Evolutionary conservation across 2,329 filamentous ascomycete genomes (phyloP).

Genomic region (Bipolaris bicolor): DNA sequence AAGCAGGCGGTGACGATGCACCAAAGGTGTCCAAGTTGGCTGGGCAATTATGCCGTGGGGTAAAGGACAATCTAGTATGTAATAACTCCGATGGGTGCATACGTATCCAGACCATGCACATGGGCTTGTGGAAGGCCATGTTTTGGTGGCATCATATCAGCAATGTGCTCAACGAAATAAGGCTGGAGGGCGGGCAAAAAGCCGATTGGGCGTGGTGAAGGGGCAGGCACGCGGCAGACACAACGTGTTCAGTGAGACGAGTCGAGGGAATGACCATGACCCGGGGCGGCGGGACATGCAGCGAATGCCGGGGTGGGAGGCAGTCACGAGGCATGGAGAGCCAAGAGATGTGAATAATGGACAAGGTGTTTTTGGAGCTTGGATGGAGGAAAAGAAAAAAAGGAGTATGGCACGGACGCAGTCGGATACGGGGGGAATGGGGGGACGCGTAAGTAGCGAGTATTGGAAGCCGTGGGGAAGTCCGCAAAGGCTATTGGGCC

Average conservation of each 20-base stretch:
- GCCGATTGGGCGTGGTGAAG: constrained; percentile 62
- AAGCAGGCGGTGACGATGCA: not conserved
- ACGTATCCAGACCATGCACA: no score
- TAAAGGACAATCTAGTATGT: no score
- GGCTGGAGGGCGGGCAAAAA: constrained; percentile 55
- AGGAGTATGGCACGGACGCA: not conserved
- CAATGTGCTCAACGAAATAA: constrained; percentile 65
- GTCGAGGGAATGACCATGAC: constrained; percentile 40
- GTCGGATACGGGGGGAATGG: not conserved
- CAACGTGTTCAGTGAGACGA: constrained; percentile 52
- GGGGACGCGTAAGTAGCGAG: not conserved
- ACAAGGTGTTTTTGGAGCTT: constrained; percentile 19
- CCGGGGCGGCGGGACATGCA: constrained; percentile 39
- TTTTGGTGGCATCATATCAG: constrained; percentile 64
- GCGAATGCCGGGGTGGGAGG: constrained; percentile 35
- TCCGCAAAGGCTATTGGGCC: not conserved
- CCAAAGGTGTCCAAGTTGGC: no score
- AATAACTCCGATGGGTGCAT: no score
- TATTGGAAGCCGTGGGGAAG: constrained; percentile 2
- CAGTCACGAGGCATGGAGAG: constrained; percentile 32
- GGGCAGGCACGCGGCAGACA: constrained; percentile 18
- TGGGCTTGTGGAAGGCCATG: no score
- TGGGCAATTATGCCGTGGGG: no score
- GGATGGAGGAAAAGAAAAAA: not conserved
- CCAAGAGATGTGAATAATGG: constrained; percentile 25